Evolutionary conservation across 768 basidiomycete genomes (phyloP).

Genomic region (Hericium coralloides): DNA sequence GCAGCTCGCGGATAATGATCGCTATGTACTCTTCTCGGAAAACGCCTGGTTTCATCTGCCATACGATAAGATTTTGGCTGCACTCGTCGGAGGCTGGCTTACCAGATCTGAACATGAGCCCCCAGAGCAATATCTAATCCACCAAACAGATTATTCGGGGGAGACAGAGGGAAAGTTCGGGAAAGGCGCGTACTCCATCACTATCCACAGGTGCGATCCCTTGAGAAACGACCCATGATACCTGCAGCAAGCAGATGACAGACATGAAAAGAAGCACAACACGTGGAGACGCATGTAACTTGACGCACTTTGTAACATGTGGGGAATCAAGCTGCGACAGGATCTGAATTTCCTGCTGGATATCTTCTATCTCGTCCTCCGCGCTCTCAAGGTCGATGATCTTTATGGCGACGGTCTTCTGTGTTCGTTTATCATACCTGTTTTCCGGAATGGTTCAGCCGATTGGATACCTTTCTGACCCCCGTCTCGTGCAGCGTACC

Average conservation of each 20-base stretch:
- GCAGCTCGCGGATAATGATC: constrained; percentile 87
- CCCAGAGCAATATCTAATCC: constrained; percentile 83
- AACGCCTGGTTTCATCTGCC: constrained; percentile 95
- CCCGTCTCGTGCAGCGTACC: constrained; percentile 39
- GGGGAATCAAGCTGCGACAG: constrained; percentile 93
- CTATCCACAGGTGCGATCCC: constrained; percentile 96
- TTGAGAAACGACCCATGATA: constrained; percentile 96
- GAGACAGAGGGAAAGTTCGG: too few relatives aligned
- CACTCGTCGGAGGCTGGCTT: constrained; percentile 9
- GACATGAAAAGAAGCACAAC: constrained; percentile 4
- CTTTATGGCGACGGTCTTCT: constrained; percentile 98
- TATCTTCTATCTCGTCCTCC: constrained; percentile 99
- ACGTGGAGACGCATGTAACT: constrained; percentile 12
- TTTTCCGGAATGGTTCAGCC: constrained; percentile 5
- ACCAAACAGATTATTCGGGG: neutral
- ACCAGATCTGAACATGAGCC: constrained; percentile 97
- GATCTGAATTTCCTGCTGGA: constrained; percentile 98
- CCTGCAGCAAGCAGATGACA: constrained; percentile 28
- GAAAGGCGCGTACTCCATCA: constrained; percentile 71
- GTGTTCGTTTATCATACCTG: constrained; percentile 92
- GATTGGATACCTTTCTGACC: neutral
- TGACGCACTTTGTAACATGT: constrained; percentile 85
- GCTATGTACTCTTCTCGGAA: constrained; percentile 99
- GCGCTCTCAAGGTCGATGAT: constrained; percentile 99
- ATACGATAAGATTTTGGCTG: constrained; percentile 1